These are phyloP conservation scores for Pestalotiopsis sp. DNA, from an alignment of 2,329 filamentous ascomycete genomes.

Conservation along the genomic window DNA sequence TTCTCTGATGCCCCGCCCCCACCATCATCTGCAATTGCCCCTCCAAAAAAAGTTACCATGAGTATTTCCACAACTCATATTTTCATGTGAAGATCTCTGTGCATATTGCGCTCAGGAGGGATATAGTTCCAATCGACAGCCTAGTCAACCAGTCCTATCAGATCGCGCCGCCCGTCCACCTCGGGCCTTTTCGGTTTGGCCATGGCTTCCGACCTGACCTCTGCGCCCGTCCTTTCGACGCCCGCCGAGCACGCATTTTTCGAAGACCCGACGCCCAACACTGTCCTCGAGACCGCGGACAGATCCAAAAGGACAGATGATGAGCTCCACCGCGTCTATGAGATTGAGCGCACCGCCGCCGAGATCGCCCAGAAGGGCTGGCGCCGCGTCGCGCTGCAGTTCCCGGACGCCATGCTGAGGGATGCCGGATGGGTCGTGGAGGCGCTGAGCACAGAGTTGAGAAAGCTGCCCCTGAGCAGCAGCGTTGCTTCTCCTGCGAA, in stretches of 20 bases:
- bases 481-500: neutral
- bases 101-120: neutral
- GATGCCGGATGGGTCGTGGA: constrained; percentile 83
- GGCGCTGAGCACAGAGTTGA: constrained; percentile 48
- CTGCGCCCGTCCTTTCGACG: constrained; percentile 65
- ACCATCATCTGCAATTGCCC: neutral
- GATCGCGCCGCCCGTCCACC: neutral
- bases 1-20: constrained; percentile 9
- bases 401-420: constrained; percentile 88
- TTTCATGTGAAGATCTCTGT: neutral
- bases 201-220: constrained; percentile 42
- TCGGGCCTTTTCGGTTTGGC: neutral
- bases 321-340: constrained; percentile 78
- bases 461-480: constrained; percentile 18
- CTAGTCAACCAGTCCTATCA: neutral
- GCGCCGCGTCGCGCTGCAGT: constrained; percentile 85
- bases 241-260: constrained; percentile 60
- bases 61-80: neutral
- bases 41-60: constrained; percentile 5
- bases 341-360: constrained; percentile 76
- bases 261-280: constrained; percentile 48
- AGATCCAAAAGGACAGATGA: constrained; percentile 54
- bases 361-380: constrained; percentile 77
- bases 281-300: constrained; percentile 23
- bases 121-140: neutral